Evolutionary conservation across 352 stramenopile genomes (phyloP), one percentile per base, ranked within the genome.

Genomic region (Globisporangium sylvaticum): DNA sequence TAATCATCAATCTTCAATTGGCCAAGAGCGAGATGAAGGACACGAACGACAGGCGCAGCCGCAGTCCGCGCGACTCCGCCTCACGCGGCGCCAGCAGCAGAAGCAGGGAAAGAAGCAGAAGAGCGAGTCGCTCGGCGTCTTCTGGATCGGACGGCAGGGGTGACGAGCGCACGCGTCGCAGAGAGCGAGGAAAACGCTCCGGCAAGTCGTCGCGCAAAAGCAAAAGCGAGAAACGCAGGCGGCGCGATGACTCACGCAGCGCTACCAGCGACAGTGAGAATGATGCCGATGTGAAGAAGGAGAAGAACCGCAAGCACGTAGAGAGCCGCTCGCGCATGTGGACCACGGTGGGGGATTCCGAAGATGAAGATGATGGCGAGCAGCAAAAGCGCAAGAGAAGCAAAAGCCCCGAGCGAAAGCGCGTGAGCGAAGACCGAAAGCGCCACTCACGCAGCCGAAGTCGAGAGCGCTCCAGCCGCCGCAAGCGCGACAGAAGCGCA

Each of bases 371-470:
- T 0, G 27, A 37, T 20, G 2, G 42, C 20, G 15, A 42, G 10
- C 37, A 46, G 37, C 37, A 42, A 2, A 5, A 25, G 18, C 20
- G 55, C 12, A 54, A 60, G 48, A 37, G 52, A 46, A 55, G 15
- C 24, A 50, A 25, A 46, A 37, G 53, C 48, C 1, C 42, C 18
- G 52, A 56, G 63, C 9, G 15, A 14, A 54, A 60, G 25, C 14
- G 44, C 54, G 42, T 34, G 58, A 32, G 62, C 6, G 29, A 62
- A 18, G 44, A 63, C 24, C 31, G 58, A 55, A 54, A 55, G 31
- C 59, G 31, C 46, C 59, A 31, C 46, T 71, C 65, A 32, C 69
- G 39, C 12, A 70, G 57, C 27, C 72, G 62, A 12, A 65, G 48
- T 58, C 60, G 69, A 18, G n/a, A 37, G n/a, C 64, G 39, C 46